Conservation (phyloP, 2,329 filamentous ascomycete species). For the Aspergillus sp. region DNA sequence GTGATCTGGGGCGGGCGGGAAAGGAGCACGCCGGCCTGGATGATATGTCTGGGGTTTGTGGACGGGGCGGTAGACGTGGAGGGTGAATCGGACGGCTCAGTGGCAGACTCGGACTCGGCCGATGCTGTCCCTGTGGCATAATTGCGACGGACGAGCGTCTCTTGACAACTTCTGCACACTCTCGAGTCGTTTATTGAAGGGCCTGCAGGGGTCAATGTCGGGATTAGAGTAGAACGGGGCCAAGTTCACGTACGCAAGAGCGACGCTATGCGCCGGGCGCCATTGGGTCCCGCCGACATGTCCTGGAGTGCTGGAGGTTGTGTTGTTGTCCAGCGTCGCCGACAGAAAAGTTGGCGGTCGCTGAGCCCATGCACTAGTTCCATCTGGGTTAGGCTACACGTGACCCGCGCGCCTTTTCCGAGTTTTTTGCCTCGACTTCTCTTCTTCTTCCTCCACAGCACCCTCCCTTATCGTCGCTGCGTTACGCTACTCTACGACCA, state of each 20-base stretch:
- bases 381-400: slow-evolving; percentile 13
- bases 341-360: slow-evolving; percentile 33
- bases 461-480: slow-evolving; percentile 92
- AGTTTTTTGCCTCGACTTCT: slow-evolving; percentile 13
- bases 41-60: slow-evolving; percentile 33
- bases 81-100: slow-evolving; percentile 12
- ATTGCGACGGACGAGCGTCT: slow-evolving; percentile 30
- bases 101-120: slow-evolving; percentile 27
- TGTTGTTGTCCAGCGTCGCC: slow-evolving; percentile 10
- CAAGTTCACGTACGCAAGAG: slow-evolving; percentile 26
- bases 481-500: slow-evolving; percentile 59
- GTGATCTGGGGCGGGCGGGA: slow-evolving; percentile 84
- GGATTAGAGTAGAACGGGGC: background rate
- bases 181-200: slow-evolving; percentile 30
- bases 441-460: slow-evolving; percentile 51
- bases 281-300: slow-evolving; percentile 35
- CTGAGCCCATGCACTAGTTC: slow-evolving; percentile 20
- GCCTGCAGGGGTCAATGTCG: slow-evolving; percentile 16
- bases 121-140: slow-evolving; percentile 34
- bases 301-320: slow-evolving; percentile 11
- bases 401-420: slow-evolving; percentile 19
- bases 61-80: slow-evolving; percentile 9
- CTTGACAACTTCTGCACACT: slow-evolving; percentile 37
- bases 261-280: slow-evolving; percentile 31
- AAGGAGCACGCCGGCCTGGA: slow-evolving; percentile 65